phyloP scores from a whole-genome alignment of 805 yeast species.

The Suhomyces emberorum region DNA sequence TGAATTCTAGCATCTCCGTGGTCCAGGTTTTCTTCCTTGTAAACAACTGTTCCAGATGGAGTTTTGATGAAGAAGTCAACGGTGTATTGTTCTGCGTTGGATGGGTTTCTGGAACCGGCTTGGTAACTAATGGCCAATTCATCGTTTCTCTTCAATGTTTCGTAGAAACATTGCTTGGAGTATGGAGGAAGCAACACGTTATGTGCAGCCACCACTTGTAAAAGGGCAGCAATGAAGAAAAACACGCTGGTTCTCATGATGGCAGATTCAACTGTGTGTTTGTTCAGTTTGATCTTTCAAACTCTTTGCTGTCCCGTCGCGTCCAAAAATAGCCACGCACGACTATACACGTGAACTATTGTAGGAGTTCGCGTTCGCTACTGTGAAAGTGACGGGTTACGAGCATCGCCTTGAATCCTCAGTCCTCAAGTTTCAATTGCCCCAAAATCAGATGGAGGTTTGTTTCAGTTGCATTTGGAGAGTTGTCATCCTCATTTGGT shows the following conservation, averaged over 20 bases:
- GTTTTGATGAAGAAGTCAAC: slow-evolving; percentile 56
- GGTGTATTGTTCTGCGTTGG: slow-evolving; percentile 59
- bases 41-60: slow-evolving; percentile 47
- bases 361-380: background rate
- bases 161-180: slow-evolving; percentile 87
- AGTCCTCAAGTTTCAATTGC: too few species aligned
- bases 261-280: background rate
- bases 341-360: too few species aligned
- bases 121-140: slow-evolving; percentile 86
- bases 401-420: too few species aligned
- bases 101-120: slow-evolving; percentile 84
- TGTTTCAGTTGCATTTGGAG: too few species aligned
- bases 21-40: slow-evolving; percentile 53
- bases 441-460: too few species aligned
- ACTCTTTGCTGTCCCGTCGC: slow-evolving; percentile 4
- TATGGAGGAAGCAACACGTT: slow-evolving; percentile 78
- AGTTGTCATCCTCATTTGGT: too few species aligned
- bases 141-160: slow-evolving; percentile 76
- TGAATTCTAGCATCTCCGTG: slow-evolving; percentile 77
- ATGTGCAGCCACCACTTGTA: slow-evolving; percentile 48
- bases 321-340: slow-evolving; percentile 5
- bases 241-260: slow-evolving; percentile 4
- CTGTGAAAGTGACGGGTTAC: too few species aligned
- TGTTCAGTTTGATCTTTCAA: background rate
- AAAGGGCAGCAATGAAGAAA: slow-evolving; percentile 4